Percentiles rank a stretch among this genome's conserved stretches.
Conservation (phyloP, 2,329 filamentous ascomycete genomes). For the Akanthomyces muscarius region DNA sequence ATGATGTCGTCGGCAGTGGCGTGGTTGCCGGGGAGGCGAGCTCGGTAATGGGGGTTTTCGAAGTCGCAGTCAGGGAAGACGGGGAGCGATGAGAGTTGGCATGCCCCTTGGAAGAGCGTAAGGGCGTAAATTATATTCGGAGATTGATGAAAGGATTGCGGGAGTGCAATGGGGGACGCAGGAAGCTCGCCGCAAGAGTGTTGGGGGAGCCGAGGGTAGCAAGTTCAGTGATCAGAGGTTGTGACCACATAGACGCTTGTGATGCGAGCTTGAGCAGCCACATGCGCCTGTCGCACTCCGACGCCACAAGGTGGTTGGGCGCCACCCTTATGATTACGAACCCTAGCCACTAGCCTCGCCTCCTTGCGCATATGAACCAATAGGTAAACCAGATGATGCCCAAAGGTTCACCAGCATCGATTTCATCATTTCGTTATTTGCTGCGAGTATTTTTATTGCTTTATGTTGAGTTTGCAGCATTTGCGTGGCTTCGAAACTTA, state of each 20-base stretch:
- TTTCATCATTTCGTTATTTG: neutral
- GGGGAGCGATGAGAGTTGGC: neutral
- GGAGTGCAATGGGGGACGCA: neutral
- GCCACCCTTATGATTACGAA: neutral
- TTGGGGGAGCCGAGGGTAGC: conserved; percentile 7
- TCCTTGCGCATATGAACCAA: neutral
- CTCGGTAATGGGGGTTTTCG: conserved; percentile 14
- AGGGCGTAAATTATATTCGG: conserved; percentile 2
- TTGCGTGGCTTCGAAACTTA: neutral
- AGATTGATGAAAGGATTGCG: neutral
- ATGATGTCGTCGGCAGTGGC: conserved; percentile 38
- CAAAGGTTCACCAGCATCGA: no score
- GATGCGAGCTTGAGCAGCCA: conserved; percentile 9
- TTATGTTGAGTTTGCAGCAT: neutral
- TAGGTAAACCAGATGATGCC: no score
- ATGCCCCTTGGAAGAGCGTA: conserved; percentile 1
- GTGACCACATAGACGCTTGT: conserved; percentile 16
- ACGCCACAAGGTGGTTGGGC: conserved; percentile 15
- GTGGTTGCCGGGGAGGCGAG: conserved; percentile 1
- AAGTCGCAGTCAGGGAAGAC: conserved; percentile 4
- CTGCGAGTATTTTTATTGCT: neutral
- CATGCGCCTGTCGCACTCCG: neutral
- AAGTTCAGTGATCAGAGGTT: conserved; percentile 12
- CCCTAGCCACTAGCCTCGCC: neutral
- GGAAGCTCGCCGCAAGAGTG: neutral